Percentiles rank a stretch among this genome's conserved stretches.
Conservation (phyloP, 192 early-diverging fungal genomes). For the Endogone sp. region DNA sequence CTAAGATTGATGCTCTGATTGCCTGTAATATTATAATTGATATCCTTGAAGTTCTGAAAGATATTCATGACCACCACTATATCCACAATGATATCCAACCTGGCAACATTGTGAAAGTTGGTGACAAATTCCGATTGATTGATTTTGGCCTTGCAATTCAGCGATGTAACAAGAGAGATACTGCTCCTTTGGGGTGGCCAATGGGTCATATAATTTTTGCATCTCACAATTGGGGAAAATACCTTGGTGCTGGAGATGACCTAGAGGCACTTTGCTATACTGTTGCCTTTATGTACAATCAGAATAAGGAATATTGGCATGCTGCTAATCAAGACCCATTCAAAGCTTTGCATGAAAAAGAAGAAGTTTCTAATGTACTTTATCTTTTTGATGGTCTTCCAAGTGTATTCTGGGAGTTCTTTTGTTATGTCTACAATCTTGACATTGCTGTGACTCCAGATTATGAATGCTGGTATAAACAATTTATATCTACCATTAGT, state of each 20-base stretch:
- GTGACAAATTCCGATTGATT: conserved; percentile 5
- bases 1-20: background rate
- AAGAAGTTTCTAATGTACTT: background rate
- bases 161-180: conserved; percentile 2
- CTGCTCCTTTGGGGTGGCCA: background rate
- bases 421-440: background rate
- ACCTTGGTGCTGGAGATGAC: conserved; percentile 2
- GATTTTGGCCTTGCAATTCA: conserved; percentile 1
- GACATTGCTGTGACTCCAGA: conserved; percentile 1
- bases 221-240: conserved; percentile 1
- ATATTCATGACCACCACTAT: background rate
- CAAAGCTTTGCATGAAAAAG: background rate
- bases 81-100: conserved; percentile 5
- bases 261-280: conserved; percentile 1
- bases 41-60: conserved; percentile 1
- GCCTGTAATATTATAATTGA: background rate
- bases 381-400: conserved; percentile 1
- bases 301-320: conserved; percentile 2
- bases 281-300: background rate
- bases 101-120: conserved; percentile 1
- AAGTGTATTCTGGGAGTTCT: background rate
- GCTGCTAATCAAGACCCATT: background rate
- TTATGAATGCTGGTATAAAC: background rate
- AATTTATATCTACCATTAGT: background rate
- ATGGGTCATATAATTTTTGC: conserved; percentile 1